Conservation (phyloP, 2,329 filamentous ascomycete species). For the Lasiodiplodia theobromae region DNA sequence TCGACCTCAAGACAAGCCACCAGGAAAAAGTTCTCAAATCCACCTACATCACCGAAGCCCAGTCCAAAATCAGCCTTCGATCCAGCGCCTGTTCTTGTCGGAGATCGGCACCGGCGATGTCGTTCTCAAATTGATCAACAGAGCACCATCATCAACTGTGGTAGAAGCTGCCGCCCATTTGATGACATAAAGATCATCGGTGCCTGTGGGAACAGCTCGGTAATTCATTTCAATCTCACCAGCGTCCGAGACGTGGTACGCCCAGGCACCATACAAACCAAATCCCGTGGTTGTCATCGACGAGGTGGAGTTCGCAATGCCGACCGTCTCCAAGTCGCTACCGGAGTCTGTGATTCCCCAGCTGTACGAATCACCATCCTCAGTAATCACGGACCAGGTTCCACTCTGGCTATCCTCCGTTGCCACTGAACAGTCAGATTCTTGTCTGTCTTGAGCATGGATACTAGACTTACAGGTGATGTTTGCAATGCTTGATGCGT, state of each 20-base stretch:
- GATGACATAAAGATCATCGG: slow-evolving; percentile 33
- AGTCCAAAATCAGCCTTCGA: background rate
- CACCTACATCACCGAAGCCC: too few species aligned
- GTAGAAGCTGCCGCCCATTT: slow-evolving; percentile 25
- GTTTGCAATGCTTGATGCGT: slow-evolving; percentile 37
- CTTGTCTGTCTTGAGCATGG: background rate
- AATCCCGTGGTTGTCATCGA: slow-evolving; percentile 38
- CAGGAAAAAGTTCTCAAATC: too few species aligned
- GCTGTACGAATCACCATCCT: slow-evolving; percentile 33
- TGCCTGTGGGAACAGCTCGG: slow-evolving; percentile 34
- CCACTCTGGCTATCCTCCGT: slow-evolving; percentile 26
- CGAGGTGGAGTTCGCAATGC: slow-evolving; percentile 37
- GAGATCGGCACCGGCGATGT: slow-evolving; percentile 16
- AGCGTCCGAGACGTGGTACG: slow-evolving; percentile 39
- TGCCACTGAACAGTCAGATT: slow-evolving; percentile 31
- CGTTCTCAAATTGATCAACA: slow-evolving; percentile 19
- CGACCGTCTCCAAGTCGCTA: slow-evolving; percentile 36
- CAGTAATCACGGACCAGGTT: slow-evolving; percentile 35
- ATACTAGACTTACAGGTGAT: slow-evolving; percentile 39
- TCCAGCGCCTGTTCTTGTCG: slow-evolving; percentile 16
- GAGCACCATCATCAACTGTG: slow-evolving; percentile 7
- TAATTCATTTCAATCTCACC: slow-evolving; percentile 37
- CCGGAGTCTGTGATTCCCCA: slow-evolving; percentile 35
- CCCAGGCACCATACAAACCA: slow-evolving; percentile 41
- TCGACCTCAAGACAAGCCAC: too few species aligned